These are phyloP conservation scores for Angophora floribunda DNA, from an alignment of 345 rosid genomes.

Conservation along the genomic window DNA sequence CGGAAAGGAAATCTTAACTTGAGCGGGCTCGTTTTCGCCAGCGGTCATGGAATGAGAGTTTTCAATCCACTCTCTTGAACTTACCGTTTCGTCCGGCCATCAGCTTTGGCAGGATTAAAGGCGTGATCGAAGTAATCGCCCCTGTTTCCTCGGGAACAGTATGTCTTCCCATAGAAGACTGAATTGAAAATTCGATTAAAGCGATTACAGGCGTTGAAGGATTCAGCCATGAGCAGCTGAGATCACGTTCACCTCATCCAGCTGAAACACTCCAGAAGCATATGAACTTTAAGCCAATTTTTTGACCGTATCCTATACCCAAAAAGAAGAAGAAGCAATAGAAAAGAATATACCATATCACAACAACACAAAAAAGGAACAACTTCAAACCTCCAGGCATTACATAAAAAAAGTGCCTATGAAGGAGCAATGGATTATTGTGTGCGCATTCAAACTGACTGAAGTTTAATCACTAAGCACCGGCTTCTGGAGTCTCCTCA, in stretches of 20 bases:
- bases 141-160: fast-evolving
- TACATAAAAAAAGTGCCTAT: neutral
- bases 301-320: neutral
- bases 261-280: neutral
- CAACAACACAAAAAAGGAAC: neutral
- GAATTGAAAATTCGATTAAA: neutral
- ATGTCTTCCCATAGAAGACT: neutral
- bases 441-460: neutral
- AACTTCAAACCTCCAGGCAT: neutral
- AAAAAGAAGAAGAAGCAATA: neutral
- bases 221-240: neutral
- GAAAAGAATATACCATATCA: neutral
- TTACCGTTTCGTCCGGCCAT: fast-evolving
- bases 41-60: neutral
- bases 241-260: neutral
- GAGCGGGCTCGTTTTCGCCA: neutral
- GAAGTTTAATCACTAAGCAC: conserved; percentile 1
- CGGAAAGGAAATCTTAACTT: neutral
- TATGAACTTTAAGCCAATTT: neutral
- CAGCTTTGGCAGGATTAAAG: neutral
- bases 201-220: neutral
- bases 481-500: conserved; percentile 4
- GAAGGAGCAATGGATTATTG: neutral
- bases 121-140: neutral
- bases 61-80: fast-evolving